Evolutionary conservation across 139 green algal genomes (phyloP), one percentile per base, ranked within the genome.

Genomic region (Tetraselmis chui): DNA sequence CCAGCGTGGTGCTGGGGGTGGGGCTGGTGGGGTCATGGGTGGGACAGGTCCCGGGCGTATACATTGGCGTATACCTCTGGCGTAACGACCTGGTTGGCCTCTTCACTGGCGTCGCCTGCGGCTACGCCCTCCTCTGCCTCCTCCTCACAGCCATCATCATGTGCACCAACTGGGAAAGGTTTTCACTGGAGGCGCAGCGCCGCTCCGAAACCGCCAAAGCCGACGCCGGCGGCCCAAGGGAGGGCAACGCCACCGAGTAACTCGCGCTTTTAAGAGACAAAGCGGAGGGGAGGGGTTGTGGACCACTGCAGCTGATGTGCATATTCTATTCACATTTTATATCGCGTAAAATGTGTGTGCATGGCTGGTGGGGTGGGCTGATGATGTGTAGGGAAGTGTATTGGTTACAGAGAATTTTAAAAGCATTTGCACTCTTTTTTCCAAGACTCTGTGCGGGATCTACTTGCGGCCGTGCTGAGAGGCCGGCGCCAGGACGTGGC

Each of bases 1-100:
- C 30, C 23, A 77, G 58, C 30, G 27, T 75, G 11, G 31, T 75
- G 1, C 27, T 82, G 27, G 25, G n/a, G 2, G 58, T 29, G 27
- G 79, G 79, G 2, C 79, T 82, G 27, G 2, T 82, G 31, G 79
- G 79, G 25, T 82, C 79, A 22, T 82, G 79, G 79, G 79, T 24
- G 22, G 79, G 79, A 5, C 79, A 82, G 32, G 79, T 82, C 5
- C 79, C 79, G 23, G 79, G 30, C 30, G 29, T 67, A 5, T 67
- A 67, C 45, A 67, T 67, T 18, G 45, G 45, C 45, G 45, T 67
- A 25, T 67, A 67, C 45, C 45, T 67, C 45, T 67, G 45, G 45
- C 45, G 45, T 18, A 5, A 67, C 45, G 45, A 67, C 45, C 45
- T 67, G 45, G 45, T 67, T 5, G 45, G 45, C 45, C 45, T 67